Conservation (phyloP, 495 filamentous ascomycete genomes). For the Neurospora cerealis region DNA sequence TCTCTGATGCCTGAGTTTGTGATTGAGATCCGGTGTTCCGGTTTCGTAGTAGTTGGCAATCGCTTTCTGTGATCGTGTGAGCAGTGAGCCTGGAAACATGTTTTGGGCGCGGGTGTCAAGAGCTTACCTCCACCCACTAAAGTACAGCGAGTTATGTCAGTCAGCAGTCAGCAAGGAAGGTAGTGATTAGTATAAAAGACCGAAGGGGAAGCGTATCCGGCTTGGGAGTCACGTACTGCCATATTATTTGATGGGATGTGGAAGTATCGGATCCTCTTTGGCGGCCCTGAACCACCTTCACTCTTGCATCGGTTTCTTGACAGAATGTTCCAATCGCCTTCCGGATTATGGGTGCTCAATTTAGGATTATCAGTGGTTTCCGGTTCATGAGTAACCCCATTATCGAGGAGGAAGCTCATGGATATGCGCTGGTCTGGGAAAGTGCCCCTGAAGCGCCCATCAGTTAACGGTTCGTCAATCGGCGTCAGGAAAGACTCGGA, state of each 20-base stretch:
- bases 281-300: not conserved
- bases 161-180: not conserved
- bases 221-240: constrained; percentile 2
- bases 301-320: not conserved
- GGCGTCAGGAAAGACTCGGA: not conserved
- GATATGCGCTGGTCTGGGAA: constrained; percentile 12
- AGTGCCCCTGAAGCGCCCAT: constrained; percentile 8
- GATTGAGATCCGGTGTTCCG: not conserved
- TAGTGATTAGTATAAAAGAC: too few relatives aligned
- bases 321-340: not conserved
- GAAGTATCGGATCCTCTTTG: constrained; percentile 9
- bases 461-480: constrained; percentile 3
- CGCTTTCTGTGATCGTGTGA: constrained; percentile 4
- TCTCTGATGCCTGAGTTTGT: not conserved
- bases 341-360: not conserved
- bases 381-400: not conserved
- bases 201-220: not conserved
- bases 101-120: not conserved
- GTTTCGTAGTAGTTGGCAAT: constrained; percentile 15
- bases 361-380: not conserved
- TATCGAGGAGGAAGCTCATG: constrained; percentile 1
- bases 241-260: constrained; percentile 16
- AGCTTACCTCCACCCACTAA: constrained; percentile 14
- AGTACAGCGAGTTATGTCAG: not conserved
- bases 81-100: not conserved